phyloP scores from a whole-genome alignment of 805 yeast species.

The Nakazawaea peltata region DNA sequence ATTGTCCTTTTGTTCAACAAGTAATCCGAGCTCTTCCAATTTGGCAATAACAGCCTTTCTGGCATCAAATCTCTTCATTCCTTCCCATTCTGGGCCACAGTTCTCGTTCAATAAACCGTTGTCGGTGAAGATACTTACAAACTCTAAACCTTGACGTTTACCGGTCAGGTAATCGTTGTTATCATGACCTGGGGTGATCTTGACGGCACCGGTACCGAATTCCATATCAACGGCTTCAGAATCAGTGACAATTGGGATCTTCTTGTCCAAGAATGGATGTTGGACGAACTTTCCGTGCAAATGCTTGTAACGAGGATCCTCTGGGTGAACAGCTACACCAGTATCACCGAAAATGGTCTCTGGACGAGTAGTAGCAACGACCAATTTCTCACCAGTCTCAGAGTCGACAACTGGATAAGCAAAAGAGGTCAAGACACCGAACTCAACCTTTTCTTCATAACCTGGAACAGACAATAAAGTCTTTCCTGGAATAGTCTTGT shows the following conservation, averaged over 20 bases:
- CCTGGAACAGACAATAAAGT: constrained; percentile 82
- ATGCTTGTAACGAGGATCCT: constrained; percentile 87
- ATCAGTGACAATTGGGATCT: constrained; percentile 84
- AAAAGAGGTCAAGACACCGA: constrained; percentile 94
- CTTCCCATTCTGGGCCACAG: constrained; percentile 84
- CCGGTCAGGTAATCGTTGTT: constrained; percentile 95
- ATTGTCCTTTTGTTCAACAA: constrained; percentile 81
- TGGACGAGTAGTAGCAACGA: constrained; percentile 98
- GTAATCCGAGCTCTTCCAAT: constrained; percentile 67
- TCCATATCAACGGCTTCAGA: constrained; percentile 97
- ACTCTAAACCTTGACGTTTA: constrained; percentile 84
- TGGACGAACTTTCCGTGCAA: constrained; percentile 87
- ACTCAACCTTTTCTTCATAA: constrained; percentile 83
- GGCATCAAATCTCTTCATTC: constrained; percentile 92
- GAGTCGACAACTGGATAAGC: constrained; percentile 83
- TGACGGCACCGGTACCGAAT: constrained; percentile 99
- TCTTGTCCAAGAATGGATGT: constrained; percentile 85
- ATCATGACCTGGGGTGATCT: constrained; percentile 98
- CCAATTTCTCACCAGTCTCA: constrained; percentile 75
- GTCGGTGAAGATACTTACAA: constrained; percentile 86
- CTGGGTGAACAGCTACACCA: constrained; percentile 95
- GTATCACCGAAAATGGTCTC: constrained; percentile 98
- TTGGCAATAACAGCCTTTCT: constrained; percentile 76
- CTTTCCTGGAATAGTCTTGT: constrained; percentile 79
- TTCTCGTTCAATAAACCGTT: constrained; percentile 84